Base-by-base conservation (phyloP, 2,329 filamentous ascomycete species). In the Hypoxylon sp. region DNA sequence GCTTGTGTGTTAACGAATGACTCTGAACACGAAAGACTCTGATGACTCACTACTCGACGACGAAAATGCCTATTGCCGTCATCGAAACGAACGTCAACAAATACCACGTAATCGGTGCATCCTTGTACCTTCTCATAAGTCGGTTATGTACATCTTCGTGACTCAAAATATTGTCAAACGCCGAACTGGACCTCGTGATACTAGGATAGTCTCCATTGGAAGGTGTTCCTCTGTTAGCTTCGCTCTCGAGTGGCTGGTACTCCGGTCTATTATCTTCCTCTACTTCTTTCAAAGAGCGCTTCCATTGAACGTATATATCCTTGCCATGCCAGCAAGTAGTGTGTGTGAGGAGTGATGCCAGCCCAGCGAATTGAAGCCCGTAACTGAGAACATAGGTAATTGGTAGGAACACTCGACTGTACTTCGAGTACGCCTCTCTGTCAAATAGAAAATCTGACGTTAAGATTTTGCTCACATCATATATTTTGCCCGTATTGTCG, bases 331-430 rank as follows among this genome's bases (percentile, higher is more conserved):
- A 96, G 74, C 93, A 92, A 20, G 86, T 82, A 0, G 93, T 96
- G 75, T 96, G 93, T 0, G 92, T 93, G 16, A 97, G 80, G 11
- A 96, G 82, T 1, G 92, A 91, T 22, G 92, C 90, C 18, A 97
- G 82, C 1, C 91, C 91, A 11, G 93, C 93, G 75, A 97, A 96
- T 73, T 96, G 93, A 22, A 96, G 85, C 2, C 90, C 93, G 71
- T 96, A 97, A 74, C 92, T 94, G 40, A 96, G 83, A 18, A 94
- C 91, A 74, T 96, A 97, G 0, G 93, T 96, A 64, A 96, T 93
- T 1, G 93, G 92, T 7, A 96, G 80, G 70, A 94, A 97, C 0
- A 96, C 91, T 16, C 91, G 87, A 71, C 92, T 95, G 78, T 96
- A 96, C n/a, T 83, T 85, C 49, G 88, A 82, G 77, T 96, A 97